These are phyloP conservation scores for Neonectria sp. DNA, from an alignment of 2,329 filamentous ascomycete genomes.

Conservation along the genomic window DNA sequence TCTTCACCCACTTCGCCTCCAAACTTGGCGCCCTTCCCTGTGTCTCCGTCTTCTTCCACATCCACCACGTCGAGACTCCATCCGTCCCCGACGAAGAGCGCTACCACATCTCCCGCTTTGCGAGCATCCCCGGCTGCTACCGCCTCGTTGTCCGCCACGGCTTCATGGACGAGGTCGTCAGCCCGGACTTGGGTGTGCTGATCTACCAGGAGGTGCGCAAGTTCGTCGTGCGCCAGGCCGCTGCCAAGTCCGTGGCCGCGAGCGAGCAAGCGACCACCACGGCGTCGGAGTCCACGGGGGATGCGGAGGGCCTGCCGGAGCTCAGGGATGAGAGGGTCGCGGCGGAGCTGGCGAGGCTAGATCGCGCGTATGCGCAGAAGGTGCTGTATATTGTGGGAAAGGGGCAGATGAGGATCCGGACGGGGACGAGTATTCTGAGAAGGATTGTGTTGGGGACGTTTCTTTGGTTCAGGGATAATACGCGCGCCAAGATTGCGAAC, in stretches of 20 bases:
- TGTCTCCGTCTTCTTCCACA: constrained; percentile 82
- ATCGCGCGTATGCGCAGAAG: constrained; percentile 60
- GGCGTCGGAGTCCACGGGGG: constrained; percentile 6
- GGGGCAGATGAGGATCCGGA: constrained; percentile 64
- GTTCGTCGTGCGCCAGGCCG: constrained; percentile 7
- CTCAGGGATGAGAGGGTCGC: constrained; percentile 64
- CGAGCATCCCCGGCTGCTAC: constrained; percentile 72
- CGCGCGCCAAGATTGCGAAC: constrained; percentile 74
- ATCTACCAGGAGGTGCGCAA: not conserved
- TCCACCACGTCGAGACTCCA: constrained; percentile 73
- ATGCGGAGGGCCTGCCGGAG: constrained; percentile 5
- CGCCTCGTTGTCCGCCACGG: constrained; percentile 78
- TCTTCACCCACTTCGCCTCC: constrained; percentile 77
- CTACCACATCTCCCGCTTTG: constrained; percentile 58
- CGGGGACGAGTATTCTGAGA: constrained; percentile 54
- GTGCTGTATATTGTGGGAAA: constrained; percentile 71
- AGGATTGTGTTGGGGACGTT: constrained; percentile 66
- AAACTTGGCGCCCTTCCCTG: constrained; percentile 80
- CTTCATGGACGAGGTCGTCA: constrained; percentile 78
- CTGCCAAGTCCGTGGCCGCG: constrained; percentile 1
- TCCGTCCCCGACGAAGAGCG: constrained; percentile 62
- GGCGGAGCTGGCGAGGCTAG: constrained; percentile 24
- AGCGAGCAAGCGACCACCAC: constrained; percentile 6
- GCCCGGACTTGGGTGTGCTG: constrained; percentile 60
- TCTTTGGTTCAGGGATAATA: constrained; percentile 75